Conservation (phyloP, 2,329 filamentous ascomycete genomes). For the Emydomyces testavorans region DNA sequence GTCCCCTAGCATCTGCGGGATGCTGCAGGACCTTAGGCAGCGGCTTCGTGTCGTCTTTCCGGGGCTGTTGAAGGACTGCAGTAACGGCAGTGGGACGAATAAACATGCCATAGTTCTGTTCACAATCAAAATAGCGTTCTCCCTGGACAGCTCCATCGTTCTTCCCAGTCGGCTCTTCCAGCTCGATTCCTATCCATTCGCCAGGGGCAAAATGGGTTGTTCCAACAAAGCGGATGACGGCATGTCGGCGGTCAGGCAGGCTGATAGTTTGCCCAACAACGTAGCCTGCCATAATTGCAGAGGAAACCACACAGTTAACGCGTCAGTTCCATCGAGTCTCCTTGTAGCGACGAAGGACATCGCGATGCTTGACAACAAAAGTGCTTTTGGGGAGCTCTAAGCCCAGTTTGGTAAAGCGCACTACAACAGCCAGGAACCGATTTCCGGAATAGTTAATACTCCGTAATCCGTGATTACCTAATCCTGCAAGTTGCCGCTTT, state of each 20-base stretch:
- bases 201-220: conserved; percentile 67
- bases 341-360: not conserved
- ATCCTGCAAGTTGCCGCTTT: no score
- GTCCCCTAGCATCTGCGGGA: conserved; percentile 27
- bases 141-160: conserved; percentile 89
- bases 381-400: not conserved
- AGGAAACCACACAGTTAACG: not conserved
- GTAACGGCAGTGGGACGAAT: conserved; percentile 60
- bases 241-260: conserved; percentile 66
- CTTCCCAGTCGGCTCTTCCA: conserved; percentile 72
- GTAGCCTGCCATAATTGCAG: conserved; percentile 26
- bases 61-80: conserved; percentile 36
- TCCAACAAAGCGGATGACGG: conserved; percentile 70
- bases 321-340: not conserved
- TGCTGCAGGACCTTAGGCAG: conserved; percentile 23
- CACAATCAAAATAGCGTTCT: conserved; percentile 76
- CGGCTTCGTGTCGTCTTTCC: conserved; percentile 14
- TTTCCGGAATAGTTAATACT: no score
- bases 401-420: not conserved
- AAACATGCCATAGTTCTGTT: conserved; percentile 66
- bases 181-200: conserved; percentile 81
- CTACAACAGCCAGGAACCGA: not conserved
- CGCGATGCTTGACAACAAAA: not conserved
- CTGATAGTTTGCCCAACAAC: conserved; percentile 60
- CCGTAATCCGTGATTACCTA: no score